Evolutionary conservation across 2,329 filamentous ascomycete species (phyloP), one percentile per base, ranked within the genome.

Genomic region (Xylaria sp.): DNA sequence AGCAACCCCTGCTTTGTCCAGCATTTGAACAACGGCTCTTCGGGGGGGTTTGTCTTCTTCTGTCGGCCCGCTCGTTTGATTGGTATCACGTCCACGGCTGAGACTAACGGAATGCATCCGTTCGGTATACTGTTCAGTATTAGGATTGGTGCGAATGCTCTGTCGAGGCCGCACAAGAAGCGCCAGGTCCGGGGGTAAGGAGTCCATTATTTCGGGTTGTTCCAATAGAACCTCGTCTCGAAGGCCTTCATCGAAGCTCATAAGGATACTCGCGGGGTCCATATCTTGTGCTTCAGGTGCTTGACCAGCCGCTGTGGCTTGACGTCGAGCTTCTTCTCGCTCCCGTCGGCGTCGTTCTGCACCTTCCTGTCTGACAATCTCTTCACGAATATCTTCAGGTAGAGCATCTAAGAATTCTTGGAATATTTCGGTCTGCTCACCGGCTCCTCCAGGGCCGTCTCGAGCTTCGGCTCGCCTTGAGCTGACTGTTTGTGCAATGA

Each of bases 381-480:
- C 96, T 67, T 91, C 84, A 35, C 95, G 91, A 57, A 99, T 90
- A 58, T 98, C 94, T 19, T 92, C 88, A 0, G 95, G 95, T 19
- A 99, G 82, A 8, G 94, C 95, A 73, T 97, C 92, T 11, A 99
- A 83, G 77, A 99, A 99, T 72, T 97, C 94, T 67, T 92, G 91
- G 76, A 93, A 94, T 64, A 96, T 94, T 70, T 94, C 92, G 3
- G 87, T 90, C 35, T 91, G 88, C 71, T 93, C 89, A 63, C 94
- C 91, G 17, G 87, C 86, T 25, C 86, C 84, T 58, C 84, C 85
- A 21, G 86, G 87, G 75, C 87, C 78, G 81, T 90, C 76, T 74
- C 89, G 77, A 43, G 92, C 92, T 75, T 95, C 88, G 7, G 90
- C 90, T 66, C 94, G 88, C 68, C 94, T 87, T 67, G 92, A 89